Evolutionary conservation across 768 basidiomycete species (phyloP), one percentile per base, ranked within the genome.

Genomic region (Rhodotorula diobovata): DNA sequence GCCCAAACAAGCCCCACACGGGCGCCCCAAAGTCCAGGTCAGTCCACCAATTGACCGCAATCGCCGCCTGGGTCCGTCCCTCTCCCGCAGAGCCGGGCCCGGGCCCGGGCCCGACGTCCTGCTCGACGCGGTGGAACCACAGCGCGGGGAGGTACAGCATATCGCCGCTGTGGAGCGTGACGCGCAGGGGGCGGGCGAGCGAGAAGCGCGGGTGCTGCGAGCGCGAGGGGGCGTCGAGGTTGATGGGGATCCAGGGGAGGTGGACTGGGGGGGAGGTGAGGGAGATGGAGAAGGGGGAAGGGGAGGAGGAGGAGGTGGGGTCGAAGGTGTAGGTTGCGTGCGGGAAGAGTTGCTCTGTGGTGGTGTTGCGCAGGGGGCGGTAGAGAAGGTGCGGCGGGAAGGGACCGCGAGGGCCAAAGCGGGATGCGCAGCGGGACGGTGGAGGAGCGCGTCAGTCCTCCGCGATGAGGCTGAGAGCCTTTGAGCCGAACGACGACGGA

Each of bases 61-160:
- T 66, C 61, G 66, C 56, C 21, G 68, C 56, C 32, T 55, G 61
- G 10, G 20, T 20, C 25, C 34, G 62, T 30, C 4, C 2, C 16
- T 15, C 8, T 12, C 37, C 39, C 11, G 9, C 48, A 23, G 11
- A 1, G 5, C 35, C 30, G 4, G 54, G 43, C 1, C 11, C 30
- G 15, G 65, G 65, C 0, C 45, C 56, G 34, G 5, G 43, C 35
- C 68, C 61, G 9, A 92, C 86, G 35, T 68, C 67, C 20, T 72
- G 64, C 28, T 73, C 76, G 18, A 70, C 66, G 8, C 59, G 2
- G 85, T 87, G 34, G 83, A 82, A 69, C 94, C 94, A 96, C 0
- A 91, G 88, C 10, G 89, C 85, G n/a, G 94, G 94, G 30, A 96
- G 85, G 80, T 92, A 95, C 30, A 96, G 81, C 1, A 89, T 87